A percentile compares a stretch with the other conserved stretches of the same genome.
Evolutionary conservation across 805 yeast genomes (phyloP).

Genomic region (Yamadazyma sp.): DNA sequence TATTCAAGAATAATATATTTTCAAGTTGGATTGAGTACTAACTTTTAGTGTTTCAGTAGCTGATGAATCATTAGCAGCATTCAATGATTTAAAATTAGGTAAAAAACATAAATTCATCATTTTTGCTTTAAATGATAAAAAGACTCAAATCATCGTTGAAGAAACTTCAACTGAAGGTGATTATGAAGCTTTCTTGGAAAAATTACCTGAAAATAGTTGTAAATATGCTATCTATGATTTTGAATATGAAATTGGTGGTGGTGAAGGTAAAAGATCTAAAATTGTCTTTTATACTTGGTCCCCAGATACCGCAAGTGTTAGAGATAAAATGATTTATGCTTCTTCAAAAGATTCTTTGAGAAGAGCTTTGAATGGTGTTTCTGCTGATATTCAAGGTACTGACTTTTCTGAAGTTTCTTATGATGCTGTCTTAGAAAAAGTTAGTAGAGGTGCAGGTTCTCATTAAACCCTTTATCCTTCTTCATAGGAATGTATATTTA

Average conservation of each 20-base stretch:
- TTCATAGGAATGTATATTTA: constrained; percentile 1
- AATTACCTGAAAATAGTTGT: constrained; percentile 94
- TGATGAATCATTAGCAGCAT: constrained; percentile 89
- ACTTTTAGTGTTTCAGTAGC: constrained; percentile 42
- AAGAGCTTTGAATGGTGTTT: constrained; percentile 93
- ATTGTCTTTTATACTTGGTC: constrained; percentile 83
- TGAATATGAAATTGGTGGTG: constrained; percentile 84
- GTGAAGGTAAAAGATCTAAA: constrained; percentile 91
- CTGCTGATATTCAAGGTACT: constrained; percentile 96
- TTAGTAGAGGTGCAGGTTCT: constrained; percentile 70
- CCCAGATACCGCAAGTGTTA: constrained; percentile 95
- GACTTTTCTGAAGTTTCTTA: constrained; percentile 96
- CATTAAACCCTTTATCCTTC: too few relatives aligned
- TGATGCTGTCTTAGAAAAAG: constrained; percentile 88
- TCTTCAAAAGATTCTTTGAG: constrained; percentile 97
- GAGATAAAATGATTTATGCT: constrained; percentile 97
- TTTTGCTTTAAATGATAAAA: constrained; percentile 75
- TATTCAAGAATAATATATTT: background rate
- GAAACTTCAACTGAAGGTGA: constrained; percentile 71
- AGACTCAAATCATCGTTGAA: constrained; percentile 89
- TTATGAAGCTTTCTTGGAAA: constrained; percentile 83
- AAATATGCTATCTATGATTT: constrained; percentile 96
- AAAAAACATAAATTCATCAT: constrained; percentile 83
- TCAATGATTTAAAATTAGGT: constrained; percentile 94
- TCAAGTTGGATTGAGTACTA: too few relatives aligned